These are phyloP conservation scores for Tolypocladium tundrense DNA, from an alignment of 2,329 filamentous ascomycete genomes.

Conservation along the genomic window DNA sequence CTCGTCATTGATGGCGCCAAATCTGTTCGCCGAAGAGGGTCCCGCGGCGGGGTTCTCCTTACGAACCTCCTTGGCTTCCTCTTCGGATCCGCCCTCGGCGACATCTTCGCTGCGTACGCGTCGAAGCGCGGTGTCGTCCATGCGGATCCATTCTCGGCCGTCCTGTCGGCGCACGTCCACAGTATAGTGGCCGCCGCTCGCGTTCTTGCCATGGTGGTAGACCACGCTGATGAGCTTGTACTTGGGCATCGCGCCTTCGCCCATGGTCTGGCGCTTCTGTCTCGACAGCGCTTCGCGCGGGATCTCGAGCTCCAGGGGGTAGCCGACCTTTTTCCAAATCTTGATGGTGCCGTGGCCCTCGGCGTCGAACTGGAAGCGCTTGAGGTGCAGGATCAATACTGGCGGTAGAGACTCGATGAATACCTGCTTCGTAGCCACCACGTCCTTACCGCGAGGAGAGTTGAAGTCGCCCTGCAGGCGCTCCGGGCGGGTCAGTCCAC, in stretches of 20 bases:
- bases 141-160: constrained; percentile 87
- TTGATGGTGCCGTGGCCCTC: constrained; percentile 76
- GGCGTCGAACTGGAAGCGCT: constrained; percentile 93
- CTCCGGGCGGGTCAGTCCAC: constrained; percentile 73
- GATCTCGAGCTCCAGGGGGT: constrained; percentile 88
- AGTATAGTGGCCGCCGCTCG: constrained; percentile 92
- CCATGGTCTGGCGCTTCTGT: constrained; percentile 53
- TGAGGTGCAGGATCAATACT: constrained; percentile 87
- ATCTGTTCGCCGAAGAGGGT: constrained; percentile 55
- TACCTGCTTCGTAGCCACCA: constrained; percentile 81
- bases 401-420: constrained; percentile 88
- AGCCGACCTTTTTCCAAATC: constrained; percentile 97
- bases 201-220: constrained; percentile 96
- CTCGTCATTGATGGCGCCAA: constrained; percentile 58
- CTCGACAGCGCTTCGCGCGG: constrained; percentile 81
- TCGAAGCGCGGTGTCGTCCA: constrained; percentile 87
- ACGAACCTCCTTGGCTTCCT: constrained; percentile 51
- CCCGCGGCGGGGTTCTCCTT: constrained; percentile 16
- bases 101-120: constrained; percentile 82
- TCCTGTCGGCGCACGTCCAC: constrained; percentile 95
- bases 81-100: constrained; percentile 72
- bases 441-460: constrained; percentile 64
- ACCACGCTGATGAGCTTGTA: constrained; percentile 86
- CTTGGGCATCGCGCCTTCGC: constrained; percentile 61
- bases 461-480: constrained; percentile 77